Base-by-base conservation (phyloP, 257 asterid genomes). In the Salvia rosmarinus region DNA sequence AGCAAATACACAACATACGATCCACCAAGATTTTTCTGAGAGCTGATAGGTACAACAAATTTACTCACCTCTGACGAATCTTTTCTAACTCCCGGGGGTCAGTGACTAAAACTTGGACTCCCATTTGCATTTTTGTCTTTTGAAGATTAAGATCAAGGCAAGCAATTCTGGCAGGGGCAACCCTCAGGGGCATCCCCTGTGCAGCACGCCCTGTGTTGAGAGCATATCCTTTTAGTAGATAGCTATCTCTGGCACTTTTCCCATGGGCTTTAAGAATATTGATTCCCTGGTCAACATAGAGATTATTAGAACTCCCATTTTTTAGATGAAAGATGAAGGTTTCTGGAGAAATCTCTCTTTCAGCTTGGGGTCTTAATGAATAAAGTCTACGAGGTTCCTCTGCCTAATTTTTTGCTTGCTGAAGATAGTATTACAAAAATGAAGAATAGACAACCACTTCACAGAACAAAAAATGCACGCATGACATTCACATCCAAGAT, bases 111-210 rank as follows among this genome's bases (percentile, higher is more conserved):
- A 92, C 96, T 83, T 92, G 98, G 72, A 92, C 83, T n/a, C 98
- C 98, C 94, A 89, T 86, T 82, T 89, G 98, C 98, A 92, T 88
- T 82, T 92, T 92, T 7, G 96, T 86, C 84, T 81, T 92, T 44
- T 92, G 98, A 80, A 92, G 96, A 83, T 92, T 92, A 71, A 92
- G 90, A 77, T 92, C 98, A 16, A 92, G 98, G 81, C 96, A 92
- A 64, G 98, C 98, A 74, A 92, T 86, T 78, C 74, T 85, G 40
- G 98, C 98, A 55, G 95, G 96, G 55, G 96, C 52, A 71, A 89
- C 95, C 77, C 88, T 83, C 85, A 86, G 64, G 13, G 96, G 98
- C 98, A 92, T 92, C 59, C 98, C 96, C 75, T 89, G 98, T 70
- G 96, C 94, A 47, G 96, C 96, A 65, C 96, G 94, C 12, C 96